Base-by-base conservation (phyloP, 768 basidiomycete genomes). In the Rhizopogon rudus region DNA sequence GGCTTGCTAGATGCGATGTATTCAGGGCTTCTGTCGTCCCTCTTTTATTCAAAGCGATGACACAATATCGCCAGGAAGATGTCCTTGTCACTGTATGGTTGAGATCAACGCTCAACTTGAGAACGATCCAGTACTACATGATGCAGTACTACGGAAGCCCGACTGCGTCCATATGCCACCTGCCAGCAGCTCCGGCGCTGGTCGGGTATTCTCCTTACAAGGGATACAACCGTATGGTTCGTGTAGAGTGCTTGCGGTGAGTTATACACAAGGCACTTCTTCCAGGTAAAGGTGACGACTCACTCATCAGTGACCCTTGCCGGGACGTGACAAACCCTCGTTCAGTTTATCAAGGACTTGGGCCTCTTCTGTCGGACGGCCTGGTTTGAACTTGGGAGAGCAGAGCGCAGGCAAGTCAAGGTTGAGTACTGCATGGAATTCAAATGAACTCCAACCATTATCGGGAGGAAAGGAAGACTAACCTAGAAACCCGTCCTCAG, bases 241-340 rank as follows among this genome's bases (percentile, higher is more conserved):
- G 22, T 25, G 22, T 25, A 2, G 22, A 25, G 22, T 25, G 1
- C 22, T 25, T 25, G 22, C 22, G 67, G 9, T 98, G 76, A 0
- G 91, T 80, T 1, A 96, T 92, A 60, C 98, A 96, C 56, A 95
- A 93, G 1, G 80, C 88, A 65, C 98, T 98, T 6, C 97, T 96
- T 91, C 66, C 96, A 98, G 1, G 88, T 91, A 28, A 90, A 84
- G 61, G 98, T 97, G 61, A 98, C 79, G 65, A 77, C 93, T 25
- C 3, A 3, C 3, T 20, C 22, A 25, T 25, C 22, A 25, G 2
- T 25, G 22, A 0, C 91, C 80, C 65, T 88, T 91, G 3, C 84
- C 85, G 0, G 82, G 56, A 93, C 89, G 84, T 76, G 44, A 85
- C 60, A n/a, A 97, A 16, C 82, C 78, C 58, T 93, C 86, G 61